Evolutionary conservation across 805 yeast genomes (phyloP).

Genomic region (Wickerhamiella azymoides): DNA sequence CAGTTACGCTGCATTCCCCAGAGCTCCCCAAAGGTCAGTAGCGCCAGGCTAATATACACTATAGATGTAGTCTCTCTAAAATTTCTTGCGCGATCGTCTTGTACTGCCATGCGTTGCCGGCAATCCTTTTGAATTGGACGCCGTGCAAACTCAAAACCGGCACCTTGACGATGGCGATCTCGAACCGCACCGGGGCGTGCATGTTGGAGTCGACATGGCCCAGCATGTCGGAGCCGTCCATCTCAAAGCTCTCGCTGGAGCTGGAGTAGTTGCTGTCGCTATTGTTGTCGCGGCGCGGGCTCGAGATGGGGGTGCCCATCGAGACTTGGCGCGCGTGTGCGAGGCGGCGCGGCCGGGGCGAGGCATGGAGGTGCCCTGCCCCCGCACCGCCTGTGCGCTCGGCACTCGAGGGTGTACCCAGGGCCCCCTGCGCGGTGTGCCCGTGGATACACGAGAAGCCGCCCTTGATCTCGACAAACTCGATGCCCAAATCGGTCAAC

Average conservation of each 20-base stretch:
- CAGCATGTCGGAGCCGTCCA: slow-evolving; percentile 27
- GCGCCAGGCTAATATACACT: slow-evolving; percentile 6
- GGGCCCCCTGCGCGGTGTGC: no score
- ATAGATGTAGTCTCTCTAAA: slow-evolving; percentile 55
- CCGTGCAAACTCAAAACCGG: slow-evolving; percentile 85
- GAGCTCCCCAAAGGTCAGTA: no score
- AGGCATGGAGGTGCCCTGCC: neutral
- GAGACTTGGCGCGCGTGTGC: slow-evolving; percentile 22
- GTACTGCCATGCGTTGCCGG: slow-evolving; percentile 92
- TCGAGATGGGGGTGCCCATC: slow-evolving; percentile 20
- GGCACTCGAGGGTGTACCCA: no score
- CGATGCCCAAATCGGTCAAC: slow-evolving; percentile 60
- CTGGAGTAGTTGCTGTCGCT: slow-evolving; percentile 20
- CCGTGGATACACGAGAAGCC: slow-evolving; percentile 75
- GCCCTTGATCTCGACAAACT: slow-evolving; percentile 80
- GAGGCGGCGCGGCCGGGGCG: slow-evolving; percentile 5
- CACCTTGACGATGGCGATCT: slow-evolving; percentile 81
- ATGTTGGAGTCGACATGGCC: slow-evolving; percentile 18
- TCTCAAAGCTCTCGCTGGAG: slow-evolving; percentile 23
- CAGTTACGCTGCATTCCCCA: no score
- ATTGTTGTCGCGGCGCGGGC: slow-evolving; percentile 14
- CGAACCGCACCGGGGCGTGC: slow-evolving; percentile 66
- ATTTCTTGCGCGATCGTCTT: slow-evolving; percentile 81
- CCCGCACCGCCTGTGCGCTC: no score
- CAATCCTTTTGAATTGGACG: slow-evolving; percentile 82